Percentiles rank a stretch among this genome's conserved stretches.
Evolutionary conservation across 805 yeast species (phyloP).

Genomic region (Groenewaldozyma tartarivorans): DNA sequence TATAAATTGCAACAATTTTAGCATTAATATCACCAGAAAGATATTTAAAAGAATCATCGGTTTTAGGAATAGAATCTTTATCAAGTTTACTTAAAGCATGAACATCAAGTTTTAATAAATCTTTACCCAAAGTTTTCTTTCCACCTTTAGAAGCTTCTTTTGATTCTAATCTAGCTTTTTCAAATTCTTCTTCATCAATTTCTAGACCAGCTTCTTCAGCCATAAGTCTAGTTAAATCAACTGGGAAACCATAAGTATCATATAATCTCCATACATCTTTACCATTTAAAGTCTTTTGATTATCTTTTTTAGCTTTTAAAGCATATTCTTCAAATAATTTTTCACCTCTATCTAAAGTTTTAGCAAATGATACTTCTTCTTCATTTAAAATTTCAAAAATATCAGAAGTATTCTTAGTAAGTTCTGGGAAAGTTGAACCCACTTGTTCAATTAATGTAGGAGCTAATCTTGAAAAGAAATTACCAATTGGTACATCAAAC

Average conservation of each 20-base stretch:
- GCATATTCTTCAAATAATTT: conserved; percentile 92
- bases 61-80: conserved; percentile 55
- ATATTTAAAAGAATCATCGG: conserved; percentile 77
- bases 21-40: conserved; percentile 59
- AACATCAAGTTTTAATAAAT: conserved; percentile 75
- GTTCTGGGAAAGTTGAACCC: conserved; percentile 84
- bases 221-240: conserved; percentile 94
- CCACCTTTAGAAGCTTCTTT: conserved; percentile 93
- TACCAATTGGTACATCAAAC: conserved; percentile 90
- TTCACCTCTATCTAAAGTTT: conserved; percentile 96
- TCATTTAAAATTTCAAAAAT: conserved; percentile 88
- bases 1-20: conserved; percentile 57
- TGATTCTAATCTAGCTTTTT: conserved; percentile 78
- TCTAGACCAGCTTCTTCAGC: conserved; percentile 94
- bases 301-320: conserved; percentile 63
- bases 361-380: conserved; percentile 91
- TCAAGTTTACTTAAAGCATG: conserved; percentile 73
- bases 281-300: conserved; percentile 73
- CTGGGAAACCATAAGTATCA: conserved; percentile 99
- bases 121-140: conserved; percentile 48
- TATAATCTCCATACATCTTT: conserved; percentile 97
- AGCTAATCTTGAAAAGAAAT: conserved; percentile 83
- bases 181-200: conserved; percentile 89
- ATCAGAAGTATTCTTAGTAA: conserved; percentile 57
- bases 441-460: conserved; percentile 90